Percentiles rank a stretch among this genome's conserved stretches.
Conservation (phyloP, 225 moss, liverwort and hornwort genomes). For the Asterella californica region DNA sequence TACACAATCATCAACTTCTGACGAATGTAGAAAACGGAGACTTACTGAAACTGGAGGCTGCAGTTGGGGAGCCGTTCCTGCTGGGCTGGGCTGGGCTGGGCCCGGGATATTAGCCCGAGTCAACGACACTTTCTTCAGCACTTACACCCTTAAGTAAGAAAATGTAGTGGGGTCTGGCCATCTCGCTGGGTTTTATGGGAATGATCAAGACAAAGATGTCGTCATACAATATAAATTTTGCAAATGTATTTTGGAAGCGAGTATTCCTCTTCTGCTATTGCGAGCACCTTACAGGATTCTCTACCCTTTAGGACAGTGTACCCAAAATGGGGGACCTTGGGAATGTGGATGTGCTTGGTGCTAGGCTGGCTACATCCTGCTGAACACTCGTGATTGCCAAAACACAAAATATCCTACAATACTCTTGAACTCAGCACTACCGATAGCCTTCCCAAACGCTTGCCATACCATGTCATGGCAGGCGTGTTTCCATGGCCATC, state of each 20-base stretch:
- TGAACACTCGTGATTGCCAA: not conserved
- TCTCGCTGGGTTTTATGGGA: too few species aligned
- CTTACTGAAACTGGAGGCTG: not conserved
- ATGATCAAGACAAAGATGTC: too few species aligned
- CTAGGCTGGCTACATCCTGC: not conserved
- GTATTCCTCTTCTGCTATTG: too few species aligned
- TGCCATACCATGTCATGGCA: not conserved
- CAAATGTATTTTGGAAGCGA: too few species aligned
- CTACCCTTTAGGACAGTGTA: slow-evolving; percentile 7
- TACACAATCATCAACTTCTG: not conserved
- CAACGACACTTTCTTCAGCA: too few species aligned
- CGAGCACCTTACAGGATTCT: not conserved
- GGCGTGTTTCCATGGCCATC: not conserved
- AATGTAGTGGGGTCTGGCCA: too few species aligned
- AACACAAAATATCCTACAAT: not conserved
- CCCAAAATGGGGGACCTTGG: not conserved
- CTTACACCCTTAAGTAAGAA: too few species aligned
- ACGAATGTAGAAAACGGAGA: not conserved
- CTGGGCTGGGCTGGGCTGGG: not conserved
- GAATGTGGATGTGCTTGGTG: not conserved
- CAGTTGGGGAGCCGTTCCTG: not conserved
- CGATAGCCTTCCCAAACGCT: slow-evolving; percentile 3
- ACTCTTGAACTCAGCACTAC: slow-evolving; percentile 1
- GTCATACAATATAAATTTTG: too few species aligned
- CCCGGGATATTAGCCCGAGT: too few species aligned